These are phyloP conservation scores for Fusarium luffae DNA, from an alignment of 2,329 filamentous ascomycete species.

Conservation along the genomic window DNA sequence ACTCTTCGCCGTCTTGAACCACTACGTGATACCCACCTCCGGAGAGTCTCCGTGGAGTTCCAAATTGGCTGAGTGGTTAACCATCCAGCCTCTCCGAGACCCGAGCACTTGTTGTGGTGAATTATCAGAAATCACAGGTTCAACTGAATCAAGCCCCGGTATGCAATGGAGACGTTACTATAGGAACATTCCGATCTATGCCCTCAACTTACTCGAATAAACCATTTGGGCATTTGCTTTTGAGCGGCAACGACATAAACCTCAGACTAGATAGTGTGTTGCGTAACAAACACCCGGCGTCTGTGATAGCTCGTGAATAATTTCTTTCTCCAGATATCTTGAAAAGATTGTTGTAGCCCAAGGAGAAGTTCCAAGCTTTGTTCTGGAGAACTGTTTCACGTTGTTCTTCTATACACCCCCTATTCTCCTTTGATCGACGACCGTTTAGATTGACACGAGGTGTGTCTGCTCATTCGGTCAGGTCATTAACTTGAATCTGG, in stretches of 20 bases:
- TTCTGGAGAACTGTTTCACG: neutral
- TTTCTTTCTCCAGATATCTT: neutral
- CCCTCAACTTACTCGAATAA: neutral
- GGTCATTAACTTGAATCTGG: neutral
- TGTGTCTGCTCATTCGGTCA: neutral
- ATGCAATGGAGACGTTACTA: neutral
- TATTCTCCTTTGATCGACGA: neutral
- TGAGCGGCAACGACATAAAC: neutral
- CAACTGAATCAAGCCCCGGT: neutral
- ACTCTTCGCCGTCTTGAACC: neutral
- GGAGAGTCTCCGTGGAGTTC: neutral
- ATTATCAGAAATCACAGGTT: slow-evolving; percentile 10
- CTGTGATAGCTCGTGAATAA: no score
- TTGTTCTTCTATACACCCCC: neutral
- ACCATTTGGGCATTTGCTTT: neutral
- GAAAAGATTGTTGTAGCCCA: neutral
- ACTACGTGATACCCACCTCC: neutral
- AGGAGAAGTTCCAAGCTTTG: neutral
- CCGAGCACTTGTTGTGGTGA: neutral
- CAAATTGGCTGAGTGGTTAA: neutral
- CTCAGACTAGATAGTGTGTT: neutral
- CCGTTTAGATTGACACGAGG: neutral
- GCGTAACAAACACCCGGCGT: neutral
- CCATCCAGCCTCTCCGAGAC: neutral
- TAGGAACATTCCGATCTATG: neutral